These are phyloP conservation scores for Populus hybrid DNA, from an alignment of 441 rosid genomes.

Conservation along the genomic window DNA sequence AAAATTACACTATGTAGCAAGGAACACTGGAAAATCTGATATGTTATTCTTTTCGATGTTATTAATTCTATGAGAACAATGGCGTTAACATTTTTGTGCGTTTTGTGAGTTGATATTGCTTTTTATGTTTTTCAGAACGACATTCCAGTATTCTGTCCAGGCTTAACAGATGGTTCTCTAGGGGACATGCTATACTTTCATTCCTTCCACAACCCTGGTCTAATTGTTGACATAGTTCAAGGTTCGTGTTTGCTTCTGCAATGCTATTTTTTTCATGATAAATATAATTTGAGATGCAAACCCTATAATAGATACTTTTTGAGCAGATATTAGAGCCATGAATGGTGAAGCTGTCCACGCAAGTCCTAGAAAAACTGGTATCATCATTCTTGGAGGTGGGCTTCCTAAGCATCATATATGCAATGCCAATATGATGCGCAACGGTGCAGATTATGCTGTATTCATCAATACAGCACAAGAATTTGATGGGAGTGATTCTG, in stretches of 20 bases:
- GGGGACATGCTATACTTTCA: conserved; percentile 97
- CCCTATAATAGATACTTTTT: not conserved
- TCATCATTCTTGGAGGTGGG: conserved; percentile 92
- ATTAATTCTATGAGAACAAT: not conserved
- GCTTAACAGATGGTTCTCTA: conserved; percentile 91
- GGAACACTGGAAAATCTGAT: not conserved
- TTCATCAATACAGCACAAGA: conserved; percentile 92
- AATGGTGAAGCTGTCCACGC: conserved; percentile 86
- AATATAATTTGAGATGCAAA: not conserved
- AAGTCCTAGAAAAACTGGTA: conserved; percentile 76
- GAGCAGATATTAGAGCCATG: conserved; percentile 80
- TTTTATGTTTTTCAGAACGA: conserved; percentile 54
- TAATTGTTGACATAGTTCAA: conserved; percentile 65
- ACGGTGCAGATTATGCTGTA: conserved; percentile 94
- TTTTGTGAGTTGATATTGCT: not conserved
- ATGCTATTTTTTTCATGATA: not conserved
- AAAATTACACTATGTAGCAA: not conserved
- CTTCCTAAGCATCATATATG: conserved; percentile 95
- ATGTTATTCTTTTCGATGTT: not conserved
- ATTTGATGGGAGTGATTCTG: conserved; percentile 97
- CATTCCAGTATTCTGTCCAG: conserved; percentile 89
- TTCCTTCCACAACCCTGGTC: conserved; percentile 64
- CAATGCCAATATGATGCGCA: conserved; percentile 98
- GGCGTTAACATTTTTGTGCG: not conserved
- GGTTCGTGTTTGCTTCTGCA: conserved; percentile 38